phyloP scores from a whole-genome alignment of 2,329 filamentous ascomycete genomes.

The Claviceps quebecensis region DNA sequence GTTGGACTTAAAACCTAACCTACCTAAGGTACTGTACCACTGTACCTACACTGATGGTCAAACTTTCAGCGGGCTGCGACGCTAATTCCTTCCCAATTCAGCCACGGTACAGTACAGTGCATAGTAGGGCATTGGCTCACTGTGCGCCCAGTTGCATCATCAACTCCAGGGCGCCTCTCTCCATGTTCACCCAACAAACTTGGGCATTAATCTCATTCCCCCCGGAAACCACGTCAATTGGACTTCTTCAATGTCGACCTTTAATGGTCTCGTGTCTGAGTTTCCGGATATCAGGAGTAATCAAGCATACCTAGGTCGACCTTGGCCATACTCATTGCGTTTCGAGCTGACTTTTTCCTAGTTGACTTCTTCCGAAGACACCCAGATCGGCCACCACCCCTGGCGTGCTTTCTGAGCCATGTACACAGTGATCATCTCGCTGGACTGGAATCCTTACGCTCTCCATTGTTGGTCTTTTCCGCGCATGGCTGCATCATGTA shows the following conservation, averaged over 20 bases:
- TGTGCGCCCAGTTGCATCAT: neutral
- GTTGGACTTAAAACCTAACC: no score
- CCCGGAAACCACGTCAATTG: neutral
- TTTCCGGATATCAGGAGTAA: constrained; percentile 64
- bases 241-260: constrained; percentile 52
- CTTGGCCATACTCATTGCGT: neutral
- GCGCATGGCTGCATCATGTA: neutral
- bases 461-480: constrained; percentile 46
- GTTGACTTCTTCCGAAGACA: constrained; percentile 69
- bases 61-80: neutral
- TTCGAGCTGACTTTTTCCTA: constrained; percentile 16
- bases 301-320: constrained; percentile 5
- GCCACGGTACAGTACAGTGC: constrained; percentile 4
- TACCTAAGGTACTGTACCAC: no score
- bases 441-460: constrained; percentile 61
- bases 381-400: constrained; percentile 40
- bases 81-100: neutral
- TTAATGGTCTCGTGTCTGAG: constrained; percentile 57
- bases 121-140: neutral
- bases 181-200: no score
- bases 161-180: neutral
- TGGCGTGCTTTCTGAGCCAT: constrained; percentile 84
- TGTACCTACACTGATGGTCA: neutral
- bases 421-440: constrained; percentile 81
- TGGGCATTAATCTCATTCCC: neutral